Evolutionary conservation across 306 rosid species (phyloP).

Genomic region (Dalbergia oliveri): DNA sequence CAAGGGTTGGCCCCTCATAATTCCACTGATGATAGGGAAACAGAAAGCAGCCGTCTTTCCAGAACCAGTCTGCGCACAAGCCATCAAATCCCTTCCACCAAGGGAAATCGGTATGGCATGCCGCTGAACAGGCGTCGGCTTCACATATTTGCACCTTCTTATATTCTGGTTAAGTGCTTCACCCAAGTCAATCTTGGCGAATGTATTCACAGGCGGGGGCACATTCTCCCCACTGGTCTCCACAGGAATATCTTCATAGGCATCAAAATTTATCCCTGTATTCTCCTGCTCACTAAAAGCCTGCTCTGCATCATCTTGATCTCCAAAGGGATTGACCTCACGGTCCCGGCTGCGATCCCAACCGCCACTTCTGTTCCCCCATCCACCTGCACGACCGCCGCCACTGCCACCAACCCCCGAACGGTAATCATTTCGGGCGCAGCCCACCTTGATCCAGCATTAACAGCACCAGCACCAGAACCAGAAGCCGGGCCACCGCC

Average conservation of each 20-base stretch:
- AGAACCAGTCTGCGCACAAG: slow-evolving; percentile 94
- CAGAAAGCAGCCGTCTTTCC: slow-evolving; percentile 96
- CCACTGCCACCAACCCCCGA: slow-evolving; percentile 38
- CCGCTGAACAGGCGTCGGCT: slow-evolving; percentile 90
- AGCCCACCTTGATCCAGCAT: slow-evolving; percentile 59
- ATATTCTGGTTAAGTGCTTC: slow-evolving; percentile 80
- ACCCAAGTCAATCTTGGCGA: slow-evolving; percentile 90
- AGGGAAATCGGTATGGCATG: slow-evolving; percentile 89
- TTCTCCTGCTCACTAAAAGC: slow-evolving; percentile 64
- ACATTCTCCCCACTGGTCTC: slow-evolving; percentile 86
- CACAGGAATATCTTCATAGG: slow-evolving; percentile 88
- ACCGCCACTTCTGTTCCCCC: slow-evolving; percentile 66
- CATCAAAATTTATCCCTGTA: slow-evolving; percentile 80
- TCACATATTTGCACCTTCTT: slow-evolving; percentile 82
- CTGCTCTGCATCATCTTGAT: slow-evolving; percentile 63
- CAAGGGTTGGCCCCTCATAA: slow-evolving; percentile 72
- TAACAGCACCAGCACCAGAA: slow-evolving; percentile 32
- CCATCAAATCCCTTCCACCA: slow-evolving; percentile 85
- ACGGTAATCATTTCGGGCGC: slow-evolving; percentile 62
- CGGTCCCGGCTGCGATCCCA: slow-evolving; percentile 80
- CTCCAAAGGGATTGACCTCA: slow-evolving; percentile 78
- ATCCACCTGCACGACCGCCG: slow-evolving; percentile 61
- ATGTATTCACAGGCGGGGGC: slow-evolving; percentile 79
- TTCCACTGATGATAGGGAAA: slow-evolving; percentile 89
- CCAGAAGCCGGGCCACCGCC: slow-evolving; percentile 45